These are phyloP conservation scores for Penicillium aurantiogriseum DNA, from an alignment of 2,329 filamentous ascomycete species.

Conservation along the genomic window DNA sequence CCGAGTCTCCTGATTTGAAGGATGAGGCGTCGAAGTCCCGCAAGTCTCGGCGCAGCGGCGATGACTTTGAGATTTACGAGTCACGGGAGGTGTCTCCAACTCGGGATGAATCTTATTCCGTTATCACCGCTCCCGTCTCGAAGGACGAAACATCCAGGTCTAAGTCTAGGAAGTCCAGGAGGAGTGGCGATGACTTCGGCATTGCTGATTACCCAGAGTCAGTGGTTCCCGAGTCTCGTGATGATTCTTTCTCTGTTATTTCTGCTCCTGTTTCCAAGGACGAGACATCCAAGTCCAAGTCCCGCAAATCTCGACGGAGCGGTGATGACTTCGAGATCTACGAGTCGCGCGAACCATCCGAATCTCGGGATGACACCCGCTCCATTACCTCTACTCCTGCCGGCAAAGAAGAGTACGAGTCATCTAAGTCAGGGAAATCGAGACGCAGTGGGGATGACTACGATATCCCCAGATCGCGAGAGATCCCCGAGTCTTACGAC, in stretches of 20 bases:
- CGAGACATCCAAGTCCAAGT: constrained; percentile 5
- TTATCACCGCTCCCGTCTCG: neutral
- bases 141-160: constrained; percentile 3
- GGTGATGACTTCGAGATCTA: constrained; percentile 5
- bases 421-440: neutral
- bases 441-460: neutral
- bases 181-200: neutral
- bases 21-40: neutral
- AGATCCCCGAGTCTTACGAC: neutral
- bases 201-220: neutral
- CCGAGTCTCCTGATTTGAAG: neutral
- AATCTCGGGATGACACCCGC: neutral
- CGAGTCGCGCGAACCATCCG: neutral
- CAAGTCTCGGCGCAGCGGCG: constrained; percentile 1
- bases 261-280: constrained; percentile 5
- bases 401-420: neutral
- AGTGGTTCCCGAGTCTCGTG: neutral
- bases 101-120: neutral
- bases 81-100: neutral
- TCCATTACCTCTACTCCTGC: neutral
- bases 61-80: constrained; percentile 1
- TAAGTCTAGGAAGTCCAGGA: neutral
- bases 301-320: constrained; percentile 1
- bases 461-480: neutral
- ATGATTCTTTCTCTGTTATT: constrained; percentile 3